These are phyloP conservation scores for Pythium guiyangense DNA, from an alignment of 352 stramenopile species.

Conservation along the genomic window DNA sequence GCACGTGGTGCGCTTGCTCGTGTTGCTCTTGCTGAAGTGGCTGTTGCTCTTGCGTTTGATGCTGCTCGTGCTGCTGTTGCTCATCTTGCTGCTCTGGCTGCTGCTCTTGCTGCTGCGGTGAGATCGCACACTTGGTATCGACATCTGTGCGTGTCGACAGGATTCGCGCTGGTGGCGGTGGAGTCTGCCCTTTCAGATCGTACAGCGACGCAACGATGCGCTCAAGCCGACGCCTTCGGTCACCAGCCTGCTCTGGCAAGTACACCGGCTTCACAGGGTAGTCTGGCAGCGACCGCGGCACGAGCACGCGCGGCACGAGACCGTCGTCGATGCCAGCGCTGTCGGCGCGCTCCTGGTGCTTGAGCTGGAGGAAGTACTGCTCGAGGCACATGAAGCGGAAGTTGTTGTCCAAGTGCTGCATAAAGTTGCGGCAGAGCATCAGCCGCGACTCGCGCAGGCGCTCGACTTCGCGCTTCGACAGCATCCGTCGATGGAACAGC, in stretches of 20 bases:
- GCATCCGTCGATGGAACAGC: constrained; percentile 34
- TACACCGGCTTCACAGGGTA: constrained; percentile 27
- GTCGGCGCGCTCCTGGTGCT: constrained; percentile 12
- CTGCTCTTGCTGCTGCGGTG: too few species aligned
- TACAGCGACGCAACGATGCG: constrained; percentile 3
- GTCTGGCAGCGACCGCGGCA: constrained; percentile 33
- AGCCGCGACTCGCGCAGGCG: constrained; percentile 47
- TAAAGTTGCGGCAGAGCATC: constrained; percentile 59
- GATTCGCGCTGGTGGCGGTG: neutral
- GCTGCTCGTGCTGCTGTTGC: too few species aligned
- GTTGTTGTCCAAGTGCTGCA: constrained; percentile 43
- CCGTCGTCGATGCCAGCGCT: constrained; percentile 25
- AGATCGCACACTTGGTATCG: too few species aligned
- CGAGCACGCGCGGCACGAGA: constrained; percentile 43
- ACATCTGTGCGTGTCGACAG: too few species aligned
- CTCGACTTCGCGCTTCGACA: constrained; percentile 41
- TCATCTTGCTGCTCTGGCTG: too few species aligned
- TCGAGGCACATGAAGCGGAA: constrained; percentile 52
- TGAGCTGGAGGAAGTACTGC: constrained; percentile 39
- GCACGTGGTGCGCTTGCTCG: too few species aligned
- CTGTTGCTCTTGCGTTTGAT: too few species aligned
- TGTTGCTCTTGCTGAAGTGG: too few species aligned
- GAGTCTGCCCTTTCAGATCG: neutral
- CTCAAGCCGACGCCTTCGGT: constrained; percentile 1
- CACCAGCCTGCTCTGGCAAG: neutral